Percentiles rank a stretch among this genome's conserved stretches.
phyloP scores from a whole-genome alignment of 2,329 filamentous ascomycete species.

The Fusarium pseudograminearum region DNA sequence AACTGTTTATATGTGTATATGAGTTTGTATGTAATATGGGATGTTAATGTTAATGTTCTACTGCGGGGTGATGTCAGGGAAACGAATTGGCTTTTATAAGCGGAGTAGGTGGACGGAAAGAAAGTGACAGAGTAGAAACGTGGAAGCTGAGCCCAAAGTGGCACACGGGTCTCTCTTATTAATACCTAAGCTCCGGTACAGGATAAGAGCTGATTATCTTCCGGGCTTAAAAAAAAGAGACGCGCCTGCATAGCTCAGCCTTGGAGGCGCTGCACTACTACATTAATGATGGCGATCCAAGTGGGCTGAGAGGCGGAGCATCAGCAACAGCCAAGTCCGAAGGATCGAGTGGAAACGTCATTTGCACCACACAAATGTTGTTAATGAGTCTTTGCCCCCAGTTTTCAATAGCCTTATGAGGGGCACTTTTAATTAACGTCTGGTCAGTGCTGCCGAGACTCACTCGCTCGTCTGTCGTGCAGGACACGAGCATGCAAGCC shows the following conservation, averaged over 20 bases:
- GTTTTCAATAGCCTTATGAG: constrained; percentile 16
- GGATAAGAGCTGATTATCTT: constrained; percentile 5
- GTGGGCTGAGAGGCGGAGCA: constrained; percentile 39
- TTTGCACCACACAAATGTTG: constrained; percentile 20
- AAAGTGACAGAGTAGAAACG: constrained; percentile 13
- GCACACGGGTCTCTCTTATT: constrained; percentile 33
- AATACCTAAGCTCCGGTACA: constrained; percentile 13
- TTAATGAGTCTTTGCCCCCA: constrained; percentile 14
- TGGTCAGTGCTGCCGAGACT: constrained; percentile 20
- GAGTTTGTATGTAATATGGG: constrained; percentile 1
- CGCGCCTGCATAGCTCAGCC: constrained; percentile 32
- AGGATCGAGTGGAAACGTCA: constrained; percentile 36
- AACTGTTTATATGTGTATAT: constrained; percentile 10
- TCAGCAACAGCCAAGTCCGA: constrained; percentile 11
- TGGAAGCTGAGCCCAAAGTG: constrained; percentile 6
- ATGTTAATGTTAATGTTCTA: constrained; percentile 11
- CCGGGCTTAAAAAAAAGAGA: constrained; percentile 19
- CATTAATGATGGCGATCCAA: constrained; percentile 31
- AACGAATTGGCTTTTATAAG: constrained; percentile 15
- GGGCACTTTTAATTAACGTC: constrained; percentile 24
- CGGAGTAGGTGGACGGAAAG: constrained; percentile 1
- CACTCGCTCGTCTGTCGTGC: constrained; percentile 5
- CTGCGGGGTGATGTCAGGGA: constrained; percentile 29
- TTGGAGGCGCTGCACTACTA: constrained; percentile 28
- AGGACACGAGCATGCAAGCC: constrained; percentile 3